Evolutionary conservation across 768 basidiomycete species (phyloP).

Genomic region (Amyloporia xantha): DNA sequence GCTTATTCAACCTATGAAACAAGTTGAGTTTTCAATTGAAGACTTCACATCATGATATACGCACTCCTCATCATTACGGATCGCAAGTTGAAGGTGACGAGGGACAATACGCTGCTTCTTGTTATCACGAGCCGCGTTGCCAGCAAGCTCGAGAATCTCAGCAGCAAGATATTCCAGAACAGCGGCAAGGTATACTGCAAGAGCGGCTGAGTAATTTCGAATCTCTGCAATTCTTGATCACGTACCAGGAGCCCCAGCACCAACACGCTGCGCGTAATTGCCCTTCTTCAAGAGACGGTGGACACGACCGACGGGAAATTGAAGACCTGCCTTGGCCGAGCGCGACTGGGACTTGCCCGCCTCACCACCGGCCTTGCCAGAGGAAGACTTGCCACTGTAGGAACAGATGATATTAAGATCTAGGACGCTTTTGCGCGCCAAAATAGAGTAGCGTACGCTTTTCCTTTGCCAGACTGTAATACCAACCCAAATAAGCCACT

Average conservation of each 20-base stretch:
- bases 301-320: conserved; percentile 81
- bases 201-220: too few species aligned
- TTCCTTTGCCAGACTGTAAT: conserved; percentile 49
- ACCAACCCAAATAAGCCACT: conserved; percentile 3
- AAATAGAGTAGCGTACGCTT: conserved; percentile 32
- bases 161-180: conserved; percentile 85
- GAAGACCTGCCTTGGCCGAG: conserved; percentile 56
- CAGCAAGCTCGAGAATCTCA: conserved; percentile 82
- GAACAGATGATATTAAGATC: conserved; percentile 4
- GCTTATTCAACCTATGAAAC: conserved; percentile 42
- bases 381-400: conserved; percentile 39
- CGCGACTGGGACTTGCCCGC: conserved; percentile 55
- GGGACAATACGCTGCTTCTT: conserved; percentile 82
- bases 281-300: conserved; percentile 70
- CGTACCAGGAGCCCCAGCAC: conserved; percentile 60
- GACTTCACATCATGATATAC: conserved; percentile 14
- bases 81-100: conserved; percentile 68
- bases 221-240: too few species aligned
- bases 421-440: neutral
- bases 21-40: neutral
- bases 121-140: conserved; percentile 72
- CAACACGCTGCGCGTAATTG: conserved; percentile 67
- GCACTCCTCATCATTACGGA: conserved; percentile 71
- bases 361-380: conserved; percentile 43
- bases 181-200: conserved; percentile 73